Percentiles rank a stretch among this genome's conserved stretches.
Conservation (phyloP, 1,284 basidiomycete genomes). For the Albatrellus sp. region DNA sequence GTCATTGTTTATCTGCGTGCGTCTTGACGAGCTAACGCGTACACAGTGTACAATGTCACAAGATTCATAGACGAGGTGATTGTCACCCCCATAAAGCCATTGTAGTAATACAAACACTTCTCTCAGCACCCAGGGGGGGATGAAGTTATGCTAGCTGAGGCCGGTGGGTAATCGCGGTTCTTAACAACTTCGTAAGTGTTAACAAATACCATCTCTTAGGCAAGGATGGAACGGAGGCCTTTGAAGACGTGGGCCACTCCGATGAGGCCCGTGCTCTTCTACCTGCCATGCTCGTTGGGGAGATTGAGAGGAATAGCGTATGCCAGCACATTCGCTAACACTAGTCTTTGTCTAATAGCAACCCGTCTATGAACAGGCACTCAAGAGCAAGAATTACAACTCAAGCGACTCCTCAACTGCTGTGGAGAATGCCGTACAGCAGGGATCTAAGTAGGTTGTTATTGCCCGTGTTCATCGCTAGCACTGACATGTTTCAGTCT, state of each 20-base stretch:
- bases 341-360: not conserved
- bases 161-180: slow-evolving; percentile 45
- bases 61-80: slow-evolving; percentile 94
- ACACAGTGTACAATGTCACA: slow-evolving; percentile 84
- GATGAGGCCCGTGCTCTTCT: slow-evolving; percentile 94
- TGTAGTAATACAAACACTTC: slow-evolving; percentile 1
- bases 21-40: slow-evolving; percentile 15
- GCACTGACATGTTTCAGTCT: slow-evolving; percentile 26
- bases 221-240: slow-evolving; percentile 94
- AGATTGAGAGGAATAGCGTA: slow-evolving; percentile 63
- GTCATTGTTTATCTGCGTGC: slow-evolving; percentile 20
- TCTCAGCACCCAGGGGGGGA: slow-evolving; percentile 91
- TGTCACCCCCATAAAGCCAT: slow-evolving; percentile 6
- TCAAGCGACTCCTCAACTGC: slow-evolving; percentile 27
- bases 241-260: slow-evolving; percentile 98
- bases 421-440: slow-evolving; percentile 41
- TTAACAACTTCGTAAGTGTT: slow-evolving; percentile 6
- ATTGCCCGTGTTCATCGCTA: slow-evolving; percentile 7
- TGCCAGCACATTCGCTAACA: slow-evolving; percentile 17
- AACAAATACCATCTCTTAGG: slow-evolving; percentile 27
- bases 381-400: slow-evolving; percentile 5
- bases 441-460: slow-evolving; percentile 51
- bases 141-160: slow-evolving; percentile 91
- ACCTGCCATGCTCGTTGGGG: slow-evolving; percentile 64
- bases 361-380: not conserved